Percentiles rank a stretch among this genome's conserved stretches.
These are phyloP conservation scores for Penicillium sp. DNA, from an alignment of 2,329 filamentous ascomycete species.

Conservation along the genomic window DNA sequence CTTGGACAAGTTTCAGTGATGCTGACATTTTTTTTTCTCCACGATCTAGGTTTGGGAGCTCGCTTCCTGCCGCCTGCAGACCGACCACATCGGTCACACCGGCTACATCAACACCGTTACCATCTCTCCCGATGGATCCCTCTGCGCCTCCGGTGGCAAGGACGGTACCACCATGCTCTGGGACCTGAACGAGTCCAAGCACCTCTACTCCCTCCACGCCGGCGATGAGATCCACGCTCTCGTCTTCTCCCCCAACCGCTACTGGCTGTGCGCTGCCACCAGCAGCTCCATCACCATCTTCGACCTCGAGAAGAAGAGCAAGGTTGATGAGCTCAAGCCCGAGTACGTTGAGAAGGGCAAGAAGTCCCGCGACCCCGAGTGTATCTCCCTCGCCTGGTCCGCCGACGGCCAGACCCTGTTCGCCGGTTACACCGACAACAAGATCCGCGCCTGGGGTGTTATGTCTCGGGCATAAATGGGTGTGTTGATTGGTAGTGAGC, in stretches of 20 bases:
- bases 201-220: slow-evolving; percentile 99
- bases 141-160: slow-evolving; percentile 99
- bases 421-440: slow-evolving; percentile 99
- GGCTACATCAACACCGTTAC: slow-evolving; percentile 99
- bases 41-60: slow-evolving; percentile 91
- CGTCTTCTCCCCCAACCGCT: slow-evolving; percentile 99
- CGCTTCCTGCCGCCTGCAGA: slow-evolving; percentile 98
- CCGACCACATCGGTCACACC: slow-evolving; percentile 99
- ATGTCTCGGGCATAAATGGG: slow-evolving; percentile 82
- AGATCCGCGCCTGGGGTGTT: slow-evolving; percentile 97
- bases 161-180: slow-evolving; percentile 99
- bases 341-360: slow-evolving; percentile 95
- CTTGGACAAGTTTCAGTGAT: slow-evolving; percentile 14
- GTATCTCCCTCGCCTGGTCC: slow-evolving; percentile 94
- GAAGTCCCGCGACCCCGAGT: slow-evolving; percentile 99
- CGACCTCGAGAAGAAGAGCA: slow-evolving; percentile 99
- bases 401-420: slow-evolving; percentile 99
- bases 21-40: slow-evolving; percentile 30
- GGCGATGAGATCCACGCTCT: slow-evolving; percentile 99
- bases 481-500: slow-evolving; percentile 23
- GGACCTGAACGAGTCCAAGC: slow-evolving; percentile 99
- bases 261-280: slow-evolving; percentile 99
- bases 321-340: slow-evolving; percentile 99
- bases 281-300: slow-evolving; percentile 99
- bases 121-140: slow-evolving; percentile 98